Evolutionary conservation across 257 asterid genomes (phyloP).

Genomic region (Echites panduratus): DNA sequence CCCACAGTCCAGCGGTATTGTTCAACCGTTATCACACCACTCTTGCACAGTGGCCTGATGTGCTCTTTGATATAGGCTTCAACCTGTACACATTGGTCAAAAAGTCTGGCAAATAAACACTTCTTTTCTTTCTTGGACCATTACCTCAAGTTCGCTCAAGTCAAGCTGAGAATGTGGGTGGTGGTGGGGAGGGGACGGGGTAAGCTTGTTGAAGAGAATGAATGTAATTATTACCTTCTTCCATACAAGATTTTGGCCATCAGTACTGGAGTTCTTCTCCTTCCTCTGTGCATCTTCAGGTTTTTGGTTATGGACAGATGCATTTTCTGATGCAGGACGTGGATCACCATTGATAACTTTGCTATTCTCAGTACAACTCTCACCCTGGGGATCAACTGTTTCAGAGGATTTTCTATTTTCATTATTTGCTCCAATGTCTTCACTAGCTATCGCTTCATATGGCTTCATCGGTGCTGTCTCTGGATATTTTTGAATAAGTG

Average conservation of each 20-base stretch:
- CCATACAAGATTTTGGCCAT: constrained; percentile 25
- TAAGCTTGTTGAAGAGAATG: background rate
- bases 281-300: constrained; percentile 25
- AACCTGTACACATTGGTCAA: constrained; percentile 42
- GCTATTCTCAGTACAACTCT: constrained; percentile 17
- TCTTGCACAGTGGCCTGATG: constrained; percentile 88
- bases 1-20: constrained; percentile 92
- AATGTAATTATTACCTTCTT: constrained; percentile 29
- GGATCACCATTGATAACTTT: constrained; percentile 24
- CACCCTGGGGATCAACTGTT: constrained; percentile 21
- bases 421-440: constrained; percentile 22
- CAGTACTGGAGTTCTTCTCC: constrained; percentile 38
- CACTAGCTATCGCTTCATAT: constrained; percentile 17
- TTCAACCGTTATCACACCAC: constrained; percentile 87
- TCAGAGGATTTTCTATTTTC: constrained; percentile 22
- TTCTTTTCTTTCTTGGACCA: background rate
- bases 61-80: constrained; percentile 96
- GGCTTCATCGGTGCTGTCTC: constrained; percentile 33
- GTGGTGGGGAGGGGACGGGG: background rate
- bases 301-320: constrained; percentile 27
- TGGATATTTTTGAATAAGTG: constrained; percentile 47
- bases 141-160: background rate
- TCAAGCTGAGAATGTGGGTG: too few species aligned
- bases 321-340: constrained; percentile 19
- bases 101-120: background rate